Percentiles rank a stretch among this genome's conserved stretches.
phyloP scores from a whole-genome alignment of 2,329 filamentous ascomycete genomes.

The Fusarium sp. region DNA sequence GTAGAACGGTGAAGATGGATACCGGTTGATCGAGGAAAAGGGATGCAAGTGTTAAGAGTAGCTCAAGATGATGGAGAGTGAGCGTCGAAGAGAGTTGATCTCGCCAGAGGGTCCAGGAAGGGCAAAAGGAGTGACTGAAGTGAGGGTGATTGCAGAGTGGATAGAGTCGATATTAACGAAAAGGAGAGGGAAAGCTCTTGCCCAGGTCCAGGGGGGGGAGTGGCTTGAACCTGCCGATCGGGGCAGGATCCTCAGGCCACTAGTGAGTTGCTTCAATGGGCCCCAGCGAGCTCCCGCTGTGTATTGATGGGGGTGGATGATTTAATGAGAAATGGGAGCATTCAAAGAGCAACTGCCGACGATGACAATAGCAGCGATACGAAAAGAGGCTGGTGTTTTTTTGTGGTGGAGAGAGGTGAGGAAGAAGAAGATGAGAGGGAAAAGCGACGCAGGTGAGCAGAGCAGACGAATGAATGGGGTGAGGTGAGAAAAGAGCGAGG shows the following conservation, averaged over 20 bases:
- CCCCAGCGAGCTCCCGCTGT: slow-evolving; percentile 38
- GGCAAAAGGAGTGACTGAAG: slow-evolving; percentile 56
- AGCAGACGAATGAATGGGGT: slow-evolving; percentile 34
- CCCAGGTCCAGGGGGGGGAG: slow-evolving; percentile 45
- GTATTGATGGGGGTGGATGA: slow-evolving; percentile 32
- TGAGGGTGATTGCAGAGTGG: slow-evolving; percentile 54
- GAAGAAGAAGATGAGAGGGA: slow-evolving; percentile 20
- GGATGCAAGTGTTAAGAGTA: slow-evolving; percentile 35
- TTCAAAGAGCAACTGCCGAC: slow-evolving; percentile 14
- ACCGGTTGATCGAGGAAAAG: slow-evolving; percentile 32
- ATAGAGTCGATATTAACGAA: slow-evolving; percentile 54
- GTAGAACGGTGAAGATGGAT: slow-evolving; percentile 28
- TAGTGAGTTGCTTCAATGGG: slow-evolving; percentile 42
- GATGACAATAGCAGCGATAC: background rate
- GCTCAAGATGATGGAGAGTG: slow-evolving; percentile 39
- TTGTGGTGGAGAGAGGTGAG: slow-evolving; percentile 1
- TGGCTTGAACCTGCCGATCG: slow-evolving; percentile 52
- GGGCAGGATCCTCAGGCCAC: slow-evolving; percentile 49
- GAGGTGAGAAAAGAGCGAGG: slow-evolving; percentile 33
- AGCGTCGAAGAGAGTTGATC: slow-evolving; percentile 42
- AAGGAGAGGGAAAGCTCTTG: slow-evolving; percentile 51
- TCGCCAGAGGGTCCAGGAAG: slow-evolving; percentile 41
- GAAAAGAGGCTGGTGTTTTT: slow-evolving; percentile 7
- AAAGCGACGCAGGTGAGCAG: slow-evolving; percentile 37
- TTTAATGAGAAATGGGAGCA: slow-evolving; percentile 4